Evolutionary conservation across 2,329 filamentous ascomycete species (phyloP).

Genomic region (Dichotomopilus funicola): DNA sequence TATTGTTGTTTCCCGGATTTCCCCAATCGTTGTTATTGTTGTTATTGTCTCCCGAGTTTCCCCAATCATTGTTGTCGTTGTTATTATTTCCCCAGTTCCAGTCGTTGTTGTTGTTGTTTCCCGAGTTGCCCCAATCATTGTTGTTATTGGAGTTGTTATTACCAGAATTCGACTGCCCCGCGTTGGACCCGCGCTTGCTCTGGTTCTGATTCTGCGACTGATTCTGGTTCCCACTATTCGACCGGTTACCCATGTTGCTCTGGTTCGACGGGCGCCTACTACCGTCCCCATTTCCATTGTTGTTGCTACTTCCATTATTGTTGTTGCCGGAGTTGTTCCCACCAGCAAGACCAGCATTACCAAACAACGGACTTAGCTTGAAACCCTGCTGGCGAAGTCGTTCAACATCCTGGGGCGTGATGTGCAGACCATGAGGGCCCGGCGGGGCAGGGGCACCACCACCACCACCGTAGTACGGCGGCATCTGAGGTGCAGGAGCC

Average conservation of each 20-base stretch:
- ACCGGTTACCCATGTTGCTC: not conserved
- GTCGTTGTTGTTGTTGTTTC: not conserved
- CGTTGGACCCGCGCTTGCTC: not conserved
- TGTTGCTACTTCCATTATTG: not conserved
- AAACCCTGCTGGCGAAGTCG: not conserved
- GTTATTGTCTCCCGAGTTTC: not conserved
- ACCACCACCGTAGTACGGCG: not conserved
- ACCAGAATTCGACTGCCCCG: not conserved
- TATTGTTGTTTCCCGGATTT: not conserved
- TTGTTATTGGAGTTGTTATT: not conserved
- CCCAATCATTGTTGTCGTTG: not conserved
- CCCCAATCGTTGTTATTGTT: not conserved
- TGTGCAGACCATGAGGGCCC: constrained; percentile 1
- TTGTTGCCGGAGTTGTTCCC: not conserved
- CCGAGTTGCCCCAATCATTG: not conserved
- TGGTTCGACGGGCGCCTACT: not conserved
- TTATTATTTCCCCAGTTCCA: not conserved
- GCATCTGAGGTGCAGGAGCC: not conserved
- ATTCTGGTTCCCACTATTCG: not conserved
- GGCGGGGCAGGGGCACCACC: not conserved
- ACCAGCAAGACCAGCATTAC: not conserved
- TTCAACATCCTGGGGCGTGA: not conserved
- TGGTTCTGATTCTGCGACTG: not conserved
- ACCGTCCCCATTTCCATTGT: not conserved
- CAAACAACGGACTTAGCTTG: constrained; percentile 1